These are phyloP conservation scores for Suillus spraguei DNA, from an alignment of 768 basidiomycete species.

Conservation along the genomic window DNA sequence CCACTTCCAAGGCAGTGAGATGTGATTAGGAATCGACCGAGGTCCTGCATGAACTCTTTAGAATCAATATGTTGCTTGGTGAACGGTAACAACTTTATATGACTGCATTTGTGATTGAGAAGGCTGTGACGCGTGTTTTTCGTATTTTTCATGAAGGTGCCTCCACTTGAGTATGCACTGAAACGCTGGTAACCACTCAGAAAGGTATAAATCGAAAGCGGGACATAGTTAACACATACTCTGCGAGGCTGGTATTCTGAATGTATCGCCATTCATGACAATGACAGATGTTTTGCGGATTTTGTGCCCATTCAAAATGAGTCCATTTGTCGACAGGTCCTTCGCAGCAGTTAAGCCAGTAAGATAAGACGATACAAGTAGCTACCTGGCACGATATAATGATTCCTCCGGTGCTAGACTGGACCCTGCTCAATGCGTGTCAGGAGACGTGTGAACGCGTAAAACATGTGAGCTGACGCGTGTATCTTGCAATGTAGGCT, in stretches of 20 bases:
- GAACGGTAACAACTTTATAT: slow-evolving; percentile 48
- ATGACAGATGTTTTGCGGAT: slow-evolving; percentile 70
- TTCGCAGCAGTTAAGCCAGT: slow-evolving; percentile 29
- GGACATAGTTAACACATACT: slow-evolving; percentile 37
- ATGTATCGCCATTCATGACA: slow-evolving; percentile 73
- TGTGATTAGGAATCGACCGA: slow-evolving; percentile 73
- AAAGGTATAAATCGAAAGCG: slow-evolving; percentile 6
- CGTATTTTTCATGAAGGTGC: slow-evolving; percentile 50
- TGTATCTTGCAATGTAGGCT: slow-evolving; percentile 77
- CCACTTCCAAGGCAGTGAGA: slow-evolving; percentile 81
- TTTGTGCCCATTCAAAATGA: slow-evolving; percentile 68
- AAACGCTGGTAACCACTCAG: slow-evolving; percentile 48
- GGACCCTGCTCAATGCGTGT: slow-evolving; percentile 47
- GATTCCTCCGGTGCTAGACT: slow-evolving; percentile 68
- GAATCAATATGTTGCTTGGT: not conserved
- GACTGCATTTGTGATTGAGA: slow-evolving; percentile 56
- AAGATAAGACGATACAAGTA: slow-evolving; percentile 5
- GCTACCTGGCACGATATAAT: slow-evolving; percentile 79
- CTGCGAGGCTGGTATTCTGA: slow-evolving; percentile 69
- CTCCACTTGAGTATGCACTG: slow-evolving; percentile 63
- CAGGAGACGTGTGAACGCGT: not conserved
- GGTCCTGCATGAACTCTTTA: slow-evolving; percentile 40
- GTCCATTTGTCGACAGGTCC: slow-evolving; percentile 80
- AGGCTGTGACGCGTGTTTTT: slow-evolving; percentile 55
- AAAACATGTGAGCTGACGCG: slow-evolving; percentile 51